Percentiles rank a stretch among this genome's conserved stretches.
phyloP scores from a whole-genome alignment of 192 early-diverging fungal genomes.

The Coemansia sp. region DNA sequence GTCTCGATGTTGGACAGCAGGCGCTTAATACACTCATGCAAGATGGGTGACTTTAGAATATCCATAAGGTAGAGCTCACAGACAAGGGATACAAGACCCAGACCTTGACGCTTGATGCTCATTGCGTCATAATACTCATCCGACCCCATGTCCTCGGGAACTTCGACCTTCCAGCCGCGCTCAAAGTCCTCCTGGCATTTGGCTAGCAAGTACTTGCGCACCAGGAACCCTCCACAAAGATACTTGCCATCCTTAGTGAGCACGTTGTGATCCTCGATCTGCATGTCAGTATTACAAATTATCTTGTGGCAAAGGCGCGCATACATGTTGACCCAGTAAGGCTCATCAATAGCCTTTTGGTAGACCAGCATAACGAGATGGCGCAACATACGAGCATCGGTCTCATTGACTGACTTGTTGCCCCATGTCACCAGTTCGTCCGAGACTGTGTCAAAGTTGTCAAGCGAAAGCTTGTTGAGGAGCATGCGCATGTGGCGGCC shows the following conservation, averaged over 20 bases:
- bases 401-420: slow-evolving; percentile 67
- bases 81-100: slow-evolving; percentile 92
- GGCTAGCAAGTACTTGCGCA: slow-evolving; percentile 90
- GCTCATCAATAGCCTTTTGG: slow-evolving; percentile 95
- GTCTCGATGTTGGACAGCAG: slow-evolving; percentile 69
- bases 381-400: slow-evolving; percentile 69
- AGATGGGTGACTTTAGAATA: slow-evolving; percentile 92
- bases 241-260: slow-evolving; percentile 55
- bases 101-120: slow-evolving; percentile 92
- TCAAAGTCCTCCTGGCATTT: slow-evolving; percentile 97
- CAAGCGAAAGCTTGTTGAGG: slow-evolving; percentile 96
- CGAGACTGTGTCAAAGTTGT: slow-evolving; percentile 89
- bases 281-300: slow-evolving; percentile 60
- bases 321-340: slow-evolving; percentile 85
- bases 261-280: slow-evolving; percentile 56
- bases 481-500: slow-evolving; percentile 81
- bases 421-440: slow-evolving; percentile 79
- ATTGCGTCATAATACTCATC: slow-evolving; percentile 78
- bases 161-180: slow-evolving; percentile 80
- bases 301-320: slow-evolving; percentile 82
- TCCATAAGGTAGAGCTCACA: slow-evolving; percentile 90
- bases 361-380: slow-evolving; percentile 86
- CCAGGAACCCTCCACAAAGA: slow-evolving; percentile 63
- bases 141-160: slow-evolving; percentile 72
- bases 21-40: slow-evolving; percentile 86